Evolutionary conservation across 2,329 filamentous ascomycete genomes (phyloP).

Genomic region (Dactylellina sp.): DNA sequence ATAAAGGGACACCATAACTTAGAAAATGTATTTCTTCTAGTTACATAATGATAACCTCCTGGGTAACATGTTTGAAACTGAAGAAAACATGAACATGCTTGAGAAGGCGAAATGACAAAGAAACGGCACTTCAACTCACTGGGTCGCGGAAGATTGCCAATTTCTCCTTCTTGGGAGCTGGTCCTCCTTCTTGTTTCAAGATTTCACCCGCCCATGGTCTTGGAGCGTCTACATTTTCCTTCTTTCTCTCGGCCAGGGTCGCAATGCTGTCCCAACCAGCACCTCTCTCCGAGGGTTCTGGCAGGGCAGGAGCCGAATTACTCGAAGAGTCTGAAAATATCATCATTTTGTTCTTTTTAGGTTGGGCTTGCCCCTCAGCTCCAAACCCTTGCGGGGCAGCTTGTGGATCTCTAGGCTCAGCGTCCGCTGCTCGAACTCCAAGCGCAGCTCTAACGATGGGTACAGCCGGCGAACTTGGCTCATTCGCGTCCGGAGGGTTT

Average conservation of each 20-base stretch:
- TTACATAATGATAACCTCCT: conserved; percentile 59
- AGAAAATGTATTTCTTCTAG: conserved; percentile 62
- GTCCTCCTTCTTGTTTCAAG: conserved; percentile 75
- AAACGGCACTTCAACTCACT: conserved; percentile 74
- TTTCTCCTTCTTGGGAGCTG: conserved; percentile 74
- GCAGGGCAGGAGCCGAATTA: conserved; percentile 66
- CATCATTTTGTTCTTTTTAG: conserved; percentile 80
- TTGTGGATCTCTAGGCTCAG: conserved; percentile 74
- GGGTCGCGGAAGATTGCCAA: conserved; percentile 92
- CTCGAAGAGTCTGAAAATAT: conserved; percentile 85
- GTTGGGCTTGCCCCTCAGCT: conserved; percentile 66
- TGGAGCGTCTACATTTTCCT: conserved; percentile 88
- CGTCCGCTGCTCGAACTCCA: conserved; percentile 65
- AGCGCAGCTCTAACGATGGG: conserved; percentile 85
- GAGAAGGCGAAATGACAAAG: conserved; percentile 20
- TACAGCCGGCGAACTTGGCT: conserved; percentile 86
- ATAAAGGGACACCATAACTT: conserved; percentile 62
- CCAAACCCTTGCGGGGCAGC: conserved; percentile 65
- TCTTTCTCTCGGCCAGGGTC: conserved; percentile 85
- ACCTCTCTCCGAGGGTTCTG: conserved; percentile 68
- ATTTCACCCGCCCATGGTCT: conserved; percentile 94
- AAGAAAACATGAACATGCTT: conserved; percentile 6
- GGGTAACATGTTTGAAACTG: conserved; percentile 36
- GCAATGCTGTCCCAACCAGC: conserved; percentile 94
- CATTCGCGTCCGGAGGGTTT: conserved; percentile 65